Base-by-base conservation (phyloP, 2,329 filamentous ascomycete species). In the Aspergillus eucalypticola region DNA sequence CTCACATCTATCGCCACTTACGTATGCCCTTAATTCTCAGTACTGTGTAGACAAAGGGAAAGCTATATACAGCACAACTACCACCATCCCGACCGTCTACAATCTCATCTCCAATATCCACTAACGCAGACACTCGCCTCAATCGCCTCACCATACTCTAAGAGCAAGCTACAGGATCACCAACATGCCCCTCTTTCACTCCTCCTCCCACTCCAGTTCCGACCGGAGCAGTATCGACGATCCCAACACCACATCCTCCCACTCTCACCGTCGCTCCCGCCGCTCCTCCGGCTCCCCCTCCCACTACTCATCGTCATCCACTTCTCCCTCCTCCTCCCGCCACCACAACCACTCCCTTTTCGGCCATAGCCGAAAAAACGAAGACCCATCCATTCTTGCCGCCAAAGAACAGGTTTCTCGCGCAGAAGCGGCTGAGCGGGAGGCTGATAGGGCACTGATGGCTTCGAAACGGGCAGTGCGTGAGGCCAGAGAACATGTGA, bases 401-500 rank as follows among this genome's bases (percentile, higher is more conserved):
- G 88, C 88, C 0, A 80, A 84, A 3, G 84, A 90, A 74, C 82
- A 84, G 35, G 83, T 90, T 19, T 78, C 86, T 66, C 75, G 77
- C 49, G 88, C 88, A 27, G 88, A 90, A 76, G 71, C 76, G 0
- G 86, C 87, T 0, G 88, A 90, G 76, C 75, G 78, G 6, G 86
- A 90, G 17, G 88, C 88, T 0, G 88, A 90, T 66, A 79, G 83
- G 2, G 88, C 88, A 0, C 74, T 90, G 13, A 78, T 83, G 8
- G 80, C 84, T 8, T 87, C 88, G 0, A 79, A 84, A 56, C 68
- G 79, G 32, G 83, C 84, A 1, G 88, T 89, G 0, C 80, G 82
- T 25, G 85, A 88, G 64, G 88, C 88, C 0, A 79, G 84, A 32
- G 86, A 87, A 49, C 83, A 90, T 62, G 85, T 89, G 2, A 84